phyloP scores from a whole-genome alignment of 495 filamentous ascomycete species.

The Neurospora tetraspora region DNA sequence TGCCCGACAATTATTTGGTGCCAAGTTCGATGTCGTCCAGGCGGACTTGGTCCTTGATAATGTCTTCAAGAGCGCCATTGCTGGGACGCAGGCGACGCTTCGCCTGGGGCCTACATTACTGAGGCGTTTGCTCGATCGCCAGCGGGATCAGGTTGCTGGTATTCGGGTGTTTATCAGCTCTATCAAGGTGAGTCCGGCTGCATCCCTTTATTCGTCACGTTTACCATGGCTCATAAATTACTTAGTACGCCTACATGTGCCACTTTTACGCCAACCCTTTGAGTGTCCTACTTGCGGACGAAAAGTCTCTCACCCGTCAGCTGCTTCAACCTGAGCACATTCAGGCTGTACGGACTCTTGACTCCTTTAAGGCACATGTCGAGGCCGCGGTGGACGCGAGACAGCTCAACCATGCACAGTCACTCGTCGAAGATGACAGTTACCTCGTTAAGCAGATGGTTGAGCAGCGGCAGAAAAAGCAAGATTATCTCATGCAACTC shows the following conservation, averaged over 20 bases:
- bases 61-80: conserved; percentile 62
- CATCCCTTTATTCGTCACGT: neutral
- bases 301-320: conserved; percentile 17
- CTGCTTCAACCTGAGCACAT: conserved; percentile 49
- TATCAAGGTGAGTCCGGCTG: conserved; percentile 53
- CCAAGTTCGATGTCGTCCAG: conserved; percentile 76
- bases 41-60: conserved; percentile 65
- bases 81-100: conserved; percentile 41
- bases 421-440: conserved; percentile 31
- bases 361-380: conserved; percentile 58
- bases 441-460: conserved; percentile 19
- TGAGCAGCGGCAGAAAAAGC: conserved; percentile 9
- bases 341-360: conserved; percentile 65
- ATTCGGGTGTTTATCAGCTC: conserved; percentile 70
- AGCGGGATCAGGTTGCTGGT: conserved; percentile 77
- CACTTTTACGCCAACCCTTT: conserved; percentile 90
- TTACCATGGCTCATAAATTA: neutral
- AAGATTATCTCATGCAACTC: conserved; percentile 15
- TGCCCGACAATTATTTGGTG: conserved; percentile 59
- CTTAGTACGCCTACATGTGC: conserved; percentile 85
- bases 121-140: conserved; percentile 59
- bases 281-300: conserved; percentile 51
- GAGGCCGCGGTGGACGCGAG: conserved; percentile 29
- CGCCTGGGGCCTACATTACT: conserved; percentile 60
- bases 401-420: conserved; percentile 24